phyloP scores from a whole-genome alignment of 805 yeast genomes.

The Pichia thaimueangensis region DNA sequence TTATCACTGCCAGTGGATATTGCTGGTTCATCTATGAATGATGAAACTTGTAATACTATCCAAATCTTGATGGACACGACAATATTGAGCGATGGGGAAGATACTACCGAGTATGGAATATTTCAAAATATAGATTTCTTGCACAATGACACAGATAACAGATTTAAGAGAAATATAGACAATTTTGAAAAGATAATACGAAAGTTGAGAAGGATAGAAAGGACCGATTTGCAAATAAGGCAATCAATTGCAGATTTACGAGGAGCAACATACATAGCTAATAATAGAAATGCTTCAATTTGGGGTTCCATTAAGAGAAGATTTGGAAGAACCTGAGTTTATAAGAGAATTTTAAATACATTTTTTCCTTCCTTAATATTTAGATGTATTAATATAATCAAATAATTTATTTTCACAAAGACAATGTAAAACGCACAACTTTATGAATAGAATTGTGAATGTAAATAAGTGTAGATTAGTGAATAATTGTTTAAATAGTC shows the following conservation, averaged over 20 bases:
- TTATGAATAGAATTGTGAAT: too few species aligned
- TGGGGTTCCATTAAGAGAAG: slow-evolving; percentile 2
- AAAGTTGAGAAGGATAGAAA: slow-evolving; percentile 3
- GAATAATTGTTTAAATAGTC: too few species aligned
- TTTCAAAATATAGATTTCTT: slow-evolving; percentile 1
- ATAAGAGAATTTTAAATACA: too few species aligned
- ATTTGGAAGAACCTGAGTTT: not conserved
- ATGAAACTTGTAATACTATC: not conserved
- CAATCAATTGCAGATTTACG: slow-evolving; percentile 9
- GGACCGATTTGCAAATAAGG: slow-evolving; percentile 3
- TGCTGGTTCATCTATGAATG: not conserved
- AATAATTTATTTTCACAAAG: too few species aligned
- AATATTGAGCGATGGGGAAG: not conserved
- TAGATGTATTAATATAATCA: too few species aligned
- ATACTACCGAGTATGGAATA: slow-evolving; percentile 2
- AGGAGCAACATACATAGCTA: not conserved
- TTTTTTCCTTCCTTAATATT: too few species aligned
- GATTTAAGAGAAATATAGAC: not conserved
- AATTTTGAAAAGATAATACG: slow-evolving; percentile 1
- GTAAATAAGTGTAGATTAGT: too few species aligned
- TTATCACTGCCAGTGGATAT: not conserved
- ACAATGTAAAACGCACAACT: too few species aligned
- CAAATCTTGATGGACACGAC: not conserved
- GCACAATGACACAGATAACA: not conserved
- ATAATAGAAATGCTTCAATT: not conserved